Percentiles rank a stretch among this genome's conserved stretches.
Evolutionary conservation across 164 flowering plant species (phyloP).

Genomic region (Nelumbo lutea): DNA sequence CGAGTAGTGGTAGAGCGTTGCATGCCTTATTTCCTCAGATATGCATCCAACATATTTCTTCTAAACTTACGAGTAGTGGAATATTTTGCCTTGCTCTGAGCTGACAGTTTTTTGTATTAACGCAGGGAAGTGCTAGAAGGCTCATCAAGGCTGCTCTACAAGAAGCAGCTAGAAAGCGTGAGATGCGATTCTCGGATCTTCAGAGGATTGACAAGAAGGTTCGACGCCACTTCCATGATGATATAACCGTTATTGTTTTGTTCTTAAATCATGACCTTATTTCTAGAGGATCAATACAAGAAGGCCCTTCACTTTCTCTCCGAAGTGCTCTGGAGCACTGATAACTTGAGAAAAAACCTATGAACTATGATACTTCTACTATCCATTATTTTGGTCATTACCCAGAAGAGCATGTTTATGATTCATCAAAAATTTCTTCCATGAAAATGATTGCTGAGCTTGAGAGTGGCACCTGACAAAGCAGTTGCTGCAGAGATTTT

Average conservation of each 20-base stretch:
- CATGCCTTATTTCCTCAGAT: too few species aligned
- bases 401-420: too few species aligned
- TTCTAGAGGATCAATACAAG: constrained; percentile 30
- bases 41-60: too few species aligned
- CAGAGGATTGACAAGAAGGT: constrained; percentile 61
- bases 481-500: too few species aligned
- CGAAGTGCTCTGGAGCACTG: constrained; percentile 57
- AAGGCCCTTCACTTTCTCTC: constrained; percentile 42
- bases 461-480: too few species aligned
- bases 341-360: background rate
- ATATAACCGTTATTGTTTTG: constrained; percentile 68
- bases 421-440: too few species aligned
- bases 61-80: too few species aligned
- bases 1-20: too few species aligned
- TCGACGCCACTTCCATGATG: constrained; percentile 79
- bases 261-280: constrained; percentile 60
- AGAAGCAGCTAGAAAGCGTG: constrained; percentile 77
- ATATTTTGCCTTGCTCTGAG: background rate
- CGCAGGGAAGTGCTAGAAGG: constrained; percentile 69
- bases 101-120: constrained; percentile 1
- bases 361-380: too few species aligned
- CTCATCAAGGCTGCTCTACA: constrained; percentile 73
- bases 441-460: too few species aligned
- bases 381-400: too few species aligned
- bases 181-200: constrained; percentile 70